phyloP scores from a whole-genome alignment of 352 stramenopile genomes.

The Pythium oligandrum region DNA sequence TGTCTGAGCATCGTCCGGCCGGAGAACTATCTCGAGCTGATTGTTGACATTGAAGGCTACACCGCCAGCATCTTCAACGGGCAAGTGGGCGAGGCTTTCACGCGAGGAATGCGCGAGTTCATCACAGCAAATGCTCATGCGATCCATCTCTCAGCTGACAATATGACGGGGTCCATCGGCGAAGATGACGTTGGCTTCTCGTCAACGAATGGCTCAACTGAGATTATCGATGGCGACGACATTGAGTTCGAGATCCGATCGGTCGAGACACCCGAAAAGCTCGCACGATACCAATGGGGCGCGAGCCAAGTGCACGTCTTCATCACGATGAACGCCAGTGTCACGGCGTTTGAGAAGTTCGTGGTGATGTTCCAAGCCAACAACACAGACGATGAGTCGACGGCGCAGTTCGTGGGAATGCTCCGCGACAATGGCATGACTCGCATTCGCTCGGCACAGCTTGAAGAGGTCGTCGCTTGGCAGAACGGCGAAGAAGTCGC shows the following conservation, averaged over 20 bases:
- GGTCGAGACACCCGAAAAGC: conserved; percentile 19
- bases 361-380: conserved; percentile 26
- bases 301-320: conserved; percentile 27
- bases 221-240: conserved; percentile 3
- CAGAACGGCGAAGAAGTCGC: conserved; percentile 31
- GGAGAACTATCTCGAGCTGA: conserved; percentile 30
- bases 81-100: conserved; percentile 26
- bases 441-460: conserved; percentile 27
- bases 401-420: conserved; percentile 21
- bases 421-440: conserved; percentile 25
- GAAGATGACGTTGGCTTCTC: too few relatives aligned
- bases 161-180: too few relatives aligned
- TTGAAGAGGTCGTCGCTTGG: conserved; percentile 31
- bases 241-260: conserved; percentile 29
- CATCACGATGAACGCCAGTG: conserved; percentile 33
- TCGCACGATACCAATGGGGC: conserved; percentile 34
- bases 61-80: conserved; percentile 39
- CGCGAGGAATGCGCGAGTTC: conserved; percentile 26
- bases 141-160: not conserved
- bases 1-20: conserved; percentile 21
- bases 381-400: not conserved
- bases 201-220: too few relatives aligned
- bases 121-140: conserved; percentile 18
- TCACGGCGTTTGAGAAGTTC: conserved; percentile 35
- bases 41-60: conserved; percentile 42